Evolutionary conservation across 805 yeast species (phyloP), one percentile per base, ranked within the genome.

Genomic region (Torulaspora delbrueckii): DNA sequence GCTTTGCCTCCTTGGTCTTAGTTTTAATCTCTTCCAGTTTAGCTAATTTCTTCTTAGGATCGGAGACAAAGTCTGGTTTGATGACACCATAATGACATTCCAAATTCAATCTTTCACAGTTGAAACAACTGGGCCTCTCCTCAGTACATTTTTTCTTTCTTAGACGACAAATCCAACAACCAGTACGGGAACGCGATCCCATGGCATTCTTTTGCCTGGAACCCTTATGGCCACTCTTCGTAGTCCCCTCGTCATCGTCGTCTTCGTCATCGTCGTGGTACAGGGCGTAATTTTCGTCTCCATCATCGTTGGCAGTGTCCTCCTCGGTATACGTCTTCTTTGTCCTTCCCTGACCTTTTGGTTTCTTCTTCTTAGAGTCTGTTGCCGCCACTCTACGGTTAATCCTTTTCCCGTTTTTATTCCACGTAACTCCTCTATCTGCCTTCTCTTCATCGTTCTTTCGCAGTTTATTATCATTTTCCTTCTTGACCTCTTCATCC

Each of bases 121-220:
- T 80, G 6, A 59, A 57, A 59, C 93, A 84, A 4, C 46, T 56
- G 1, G 90, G 89, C 52, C 69, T 72, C 47, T 78, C 78, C 56
- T 79, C 87, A 1, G 86, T 76, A 57, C 91, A 84, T 52, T 82
- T 78, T 60, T 84, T 84, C 52, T 86, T 81, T 32, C 93, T 72
- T 13, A 82, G 63, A 46, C 90, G 66, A 59, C 91, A 84, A 5
- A 86, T 84, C 91, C 91, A 84, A 58, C 93, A 84, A 0, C 90
- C 90, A 25, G 69, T 69, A 48, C 74, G 75, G 1, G 82, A 77
- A 40, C 83, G 63, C 18, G 68, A 59, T 8, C 62, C 58, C 37
- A 58, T 43, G 22, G 55, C 48, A 42, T 52, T 49, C 43, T 51
- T 53, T 25, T 52, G 49, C 24, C 42, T 27, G 24, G 56, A 45